A percentile compares a stretch with the other conserved stretches of the same genome.
phyloP scores from a whole-genome alignment of 2,329 filamentous ascomycete genomes.

The Westerdykella aurantiaca region DNA sequence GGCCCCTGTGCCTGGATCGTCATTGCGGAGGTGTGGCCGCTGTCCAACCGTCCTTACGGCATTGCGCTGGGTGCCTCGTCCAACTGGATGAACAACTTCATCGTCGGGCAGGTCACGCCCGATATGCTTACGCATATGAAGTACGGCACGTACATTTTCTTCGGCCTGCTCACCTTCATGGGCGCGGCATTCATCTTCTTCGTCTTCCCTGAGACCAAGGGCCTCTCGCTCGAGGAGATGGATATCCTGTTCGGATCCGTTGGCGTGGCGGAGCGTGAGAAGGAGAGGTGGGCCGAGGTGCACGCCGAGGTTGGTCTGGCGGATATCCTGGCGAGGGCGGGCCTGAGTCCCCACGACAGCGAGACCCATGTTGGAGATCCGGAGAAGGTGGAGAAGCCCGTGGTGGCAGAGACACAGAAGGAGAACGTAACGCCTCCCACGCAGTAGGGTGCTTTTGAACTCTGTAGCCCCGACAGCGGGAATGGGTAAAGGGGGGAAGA shows the following conservation, averaged over 20 bases:
- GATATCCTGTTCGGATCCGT: constrained; percentile 62
- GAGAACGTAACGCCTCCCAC: neutral
- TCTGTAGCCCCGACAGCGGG: no score
- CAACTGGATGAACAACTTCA: constrained; percentile 49
- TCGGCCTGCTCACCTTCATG: constrained; percentile 58
- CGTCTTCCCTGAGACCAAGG: constrained; percentile 51
- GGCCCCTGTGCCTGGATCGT: constrained; percentile 70
- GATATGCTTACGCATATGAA: constrained; percentile 59
- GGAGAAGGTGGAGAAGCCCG: constrained; percentile 11
- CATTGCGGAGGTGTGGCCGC: constrained; percentile 66
- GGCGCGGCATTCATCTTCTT: constrained; percentile 52
- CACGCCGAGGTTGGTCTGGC: constrained; percentile 62
- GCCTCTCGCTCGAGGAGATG: constrained; percentile 50
- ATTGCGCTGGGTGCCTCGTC: constrained; percentile 57
- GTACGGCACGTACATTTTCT: constrained; percentile 67
- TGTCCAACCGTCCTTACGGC: constrained; percentile 62
- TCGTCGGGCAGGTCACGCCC: constrained; percentile 64
- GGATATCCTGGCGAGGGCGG: constrained; percentile 15
- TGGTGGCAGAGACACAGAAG: constrained; percentile 7
- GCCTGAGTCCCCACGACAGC: neutral
- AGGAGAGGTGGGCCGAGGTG: constrained; percentile 67
- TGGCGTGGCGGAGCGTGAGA: constrained; percentile 61
- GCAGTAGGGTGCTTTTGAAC: no score
- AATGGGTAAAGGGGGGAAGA: no score
- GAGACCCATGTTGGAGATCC: neutral